Conservation (phyloP, 371 early-diverging fungal species). For the Dinochytrium kinnereticum region DNA sequence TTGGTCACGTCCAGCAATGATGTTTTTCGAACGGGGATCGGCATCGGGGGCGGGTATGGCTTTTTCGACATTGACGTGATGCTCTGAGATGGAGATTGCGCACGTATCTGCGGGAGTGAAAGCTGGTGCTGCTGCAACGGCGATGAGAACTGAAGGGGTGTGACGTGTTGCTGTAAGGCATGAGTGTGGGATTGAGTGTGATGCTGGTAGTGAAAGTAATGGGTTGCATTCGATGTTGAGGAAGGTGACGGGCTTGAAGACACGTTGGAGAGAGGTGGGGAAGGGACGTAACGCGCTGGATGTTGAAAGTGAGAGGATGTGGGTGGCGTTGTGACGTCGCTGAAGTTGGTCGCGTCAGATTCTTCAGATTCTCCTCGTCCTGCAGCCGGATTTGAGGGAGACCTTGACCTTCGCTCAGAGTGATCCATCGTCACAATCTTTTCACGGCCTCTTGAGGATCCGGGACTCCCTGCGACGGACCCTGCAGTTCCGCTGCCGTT, state of each 20-base stretch:
- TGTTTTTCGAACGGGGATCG: slow-evolving; percentile 3
- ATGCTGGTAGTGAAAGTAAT: slow-evolving; percentile 4
- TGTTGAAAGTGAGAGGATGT: not conserved
- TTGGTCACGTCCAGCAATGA: slow-evolving; percentile 3
- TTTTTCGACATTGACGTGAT: too few species aligned
- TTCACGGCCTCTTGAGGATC: not conserved
- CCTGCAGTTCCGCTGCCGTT: too few species aligned
- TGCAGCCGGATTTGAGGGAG: not conserved
- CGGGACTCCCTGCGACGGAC: too few species aligned
- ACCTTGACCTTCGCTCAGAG: not conserved
- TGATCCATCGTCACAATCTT: too few species aligned
- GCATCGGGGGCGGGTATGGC: not conserved
- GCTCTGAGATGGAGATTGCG: not conserved
- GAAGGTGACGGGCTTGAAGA: not conserved
- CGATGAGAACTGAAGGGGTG: not conserved
- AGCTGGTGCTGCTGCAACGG: not conserved
- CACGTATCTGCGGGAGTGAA: not conserved
- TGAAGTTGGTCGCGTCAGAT: not conserved
- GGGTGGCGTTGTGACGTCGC: not conserved
- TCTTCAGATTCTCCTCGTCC: not conserved
- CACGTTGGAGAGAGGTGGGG: slow-evolving; percentile 1
- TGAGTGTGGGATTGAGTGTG: not conserved
- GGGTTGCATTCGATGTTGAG: not conserved
- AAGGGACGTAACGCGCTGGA: not conserved
- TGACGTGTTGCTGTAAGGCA: too few species aligned